phyloP scores from a whole-genome alignment of 2,329 filamentous ascomycete species.

The Apiospora malaysiana region DNA sequence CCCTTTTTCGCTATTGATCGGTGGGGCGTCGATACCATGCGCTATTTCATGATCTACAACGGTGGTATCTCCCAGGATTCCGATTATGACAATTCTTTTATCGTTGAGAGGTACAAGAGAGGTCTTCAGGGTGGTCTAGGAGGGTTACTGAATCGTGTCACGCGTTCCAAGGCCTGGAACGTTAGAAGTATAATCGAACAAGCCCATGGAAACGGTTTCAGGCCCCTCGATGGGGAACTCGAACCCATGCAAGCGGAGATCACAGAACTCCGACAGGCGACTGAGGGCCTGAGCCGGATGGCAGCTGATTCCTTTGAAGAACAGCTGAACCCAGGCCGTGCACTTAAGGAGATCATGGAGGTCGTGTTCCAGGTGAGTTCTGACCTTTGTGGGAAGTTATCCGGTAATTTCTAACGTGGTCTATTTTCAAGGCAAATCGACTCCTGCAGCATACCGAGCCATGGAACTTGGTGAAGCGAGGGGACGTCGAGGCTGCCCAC shows the following conservation, averaged over 20 bases:
- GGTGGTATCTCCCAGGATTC: conserved; percentile 80
- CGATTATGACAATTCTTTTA: conserved; percentile 80
- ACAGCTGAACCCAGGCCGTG: conserved; percentile 65
- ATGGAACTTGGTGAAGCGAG: conserved; percentile 64
- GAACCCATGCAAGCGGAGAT: not conserved
- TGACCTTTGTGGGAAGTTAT: not conserved
- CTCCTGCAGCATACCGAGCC: conserved; percentile 70
- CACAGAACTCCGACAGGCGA: not conserved
- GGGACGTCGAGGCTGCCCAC: conserved; percentile 49
- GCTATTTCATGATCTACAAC: conserved; percentile 85
- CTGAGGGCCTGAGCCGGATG: not conserved
- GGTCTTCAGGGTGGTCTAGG: conserved; percentile 78
- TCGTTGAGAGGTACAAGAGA: conserved; percentile 81
- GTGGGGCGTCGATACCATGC: conserved; percentile 85
- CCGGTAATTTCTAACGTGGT: conserved; percentile 23
- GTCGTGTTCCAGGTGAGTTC: conserved; percentile 62
- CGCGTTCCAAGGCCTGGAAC: conserved; percentile 72
- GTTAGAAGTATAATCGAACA: conserved; percentile 62
- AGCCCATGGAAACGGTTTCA: conserved; percentile 23
- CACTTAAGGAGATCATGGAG: conserved; percentile 69
- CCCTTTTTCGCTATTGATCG: conserved; percentile 90
- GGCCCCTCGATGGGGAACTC: not conserved
- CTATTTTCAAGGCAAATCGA: conserved; percentile 63
- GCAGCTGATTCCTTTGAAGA: conserved; percentile 43
- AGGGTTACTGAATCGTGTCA: conserved; percentile 77